Percentiles rank a stretch among this genome's conserved stretches.
Evolutionary conservation across 305 asterid genomes (phyloP).

Genomic region (Andrographis paniculata): DNA sequence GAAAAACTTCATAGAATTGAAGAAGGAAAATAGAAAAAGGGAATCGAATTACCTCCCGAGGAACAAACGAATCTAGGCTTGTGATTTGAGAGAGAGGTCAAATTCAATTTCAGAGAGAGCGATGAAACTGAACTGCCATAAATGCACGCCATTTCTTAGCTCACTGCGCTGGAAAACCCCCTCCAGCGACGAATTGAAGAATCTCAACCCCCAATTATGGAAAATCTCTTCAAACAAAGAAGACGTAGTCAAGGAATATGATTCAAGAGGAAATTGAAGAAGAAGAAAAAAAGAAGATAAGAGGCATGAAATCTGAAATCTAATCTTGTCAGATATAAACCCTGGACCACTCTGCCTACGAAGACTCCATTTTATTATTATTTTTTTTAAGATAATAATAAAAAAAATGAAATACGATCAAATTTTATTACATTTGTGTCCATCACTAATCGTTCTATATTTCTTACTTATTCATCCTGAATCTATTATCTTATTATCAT

Average conservation of each 20-base stretch:
- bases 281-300: not conserved
- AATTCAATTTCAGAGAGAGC: constrained; percentile 31
- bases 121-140: constrained; percentile 39
- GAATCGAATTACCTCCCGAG: constrained; percentile 28
- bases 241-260: not conserved
- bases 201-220: not conserved
- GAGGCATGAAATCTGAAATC: not conserved
- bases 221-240: not conserved
- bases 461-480: no score
- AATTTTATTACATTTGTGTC: no score
- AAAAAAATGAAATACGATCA: no score
- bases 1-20: not conserved
- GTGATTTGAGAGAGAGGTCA: constrained; percentile 25
- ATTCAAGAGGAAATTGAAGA: not conserved
- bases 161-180: not conserved
- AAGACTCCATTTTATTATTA: no score
- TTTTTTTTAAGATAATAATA: no score
- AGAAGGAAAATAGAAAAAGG: not conserved
- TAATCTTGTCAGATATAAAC: not conserved
- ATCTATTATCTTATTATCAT: no score
- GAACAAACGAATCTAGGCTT: constrained; percentile 43
- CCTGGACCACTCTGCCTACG: no score
- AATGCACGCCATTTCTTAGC: constrained; percentile 30
- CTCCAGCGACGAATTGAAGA: not conserved
- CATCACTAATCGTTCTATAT: no score